Percentiles rank a stretch among this genome's conserved stretches.
Conservation (phyloP, 2,329 filamentous ascomycete genomes). For the Colletotrichum noveboracense region DNA sequence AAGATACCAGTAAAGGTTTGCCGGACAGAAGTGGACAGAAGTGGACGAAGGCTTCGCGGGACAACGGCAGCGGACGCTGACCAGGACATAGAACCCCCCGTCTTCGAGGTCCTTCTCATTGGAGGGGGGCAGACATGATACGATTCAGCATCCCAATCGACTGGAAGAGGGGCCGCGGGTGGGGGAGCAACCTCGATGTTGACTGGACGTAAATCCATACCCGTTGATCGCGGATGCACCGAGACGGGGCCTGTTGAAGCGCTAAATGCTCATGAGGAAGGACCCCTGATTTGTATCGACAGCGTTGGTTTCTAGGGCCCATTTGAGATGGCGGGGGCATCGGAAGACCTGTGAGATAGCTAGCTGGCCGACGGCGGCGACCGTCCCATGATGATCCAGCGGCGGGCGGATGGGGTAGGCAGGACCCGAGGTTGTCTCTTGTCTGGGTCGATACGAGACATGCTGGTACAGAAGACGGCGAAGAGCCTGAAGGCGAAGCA, state of each 20-base stretch:
- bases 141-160: conserved; percentile 21
- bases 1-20: background rate
- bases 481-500: background rate
- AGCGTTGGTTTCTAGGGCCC: background rate
- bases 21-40: background rate
- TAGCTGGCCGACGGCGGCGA: background rate
- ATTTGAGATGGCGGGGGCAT: background rate
- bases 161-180: conserved; percentile 8
- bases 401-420: background rate
- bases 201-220: background rate
- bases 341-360: background rate
- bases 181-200: background rate
- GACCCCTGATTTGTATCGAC: conserved; percentile 19
- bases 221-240: conserved; percentile 21
- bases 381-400: background rate
- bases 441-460: conserved; percentile 9
- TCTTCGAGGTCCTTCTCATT: background rate
- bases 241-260: conserved; percentile 17
- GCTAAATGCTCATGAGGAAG: conserved; percentile 15
- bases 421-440: background rate
- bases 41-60: background rate
- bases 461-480: background rate
- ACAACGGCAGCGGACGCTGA: background rate
- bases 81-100: background rate
- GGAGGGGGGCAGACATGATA: conserved; percentile 3